Conservation (phyloP, 345 rosid species). For the Leavenworthia alabamica region DNA sequence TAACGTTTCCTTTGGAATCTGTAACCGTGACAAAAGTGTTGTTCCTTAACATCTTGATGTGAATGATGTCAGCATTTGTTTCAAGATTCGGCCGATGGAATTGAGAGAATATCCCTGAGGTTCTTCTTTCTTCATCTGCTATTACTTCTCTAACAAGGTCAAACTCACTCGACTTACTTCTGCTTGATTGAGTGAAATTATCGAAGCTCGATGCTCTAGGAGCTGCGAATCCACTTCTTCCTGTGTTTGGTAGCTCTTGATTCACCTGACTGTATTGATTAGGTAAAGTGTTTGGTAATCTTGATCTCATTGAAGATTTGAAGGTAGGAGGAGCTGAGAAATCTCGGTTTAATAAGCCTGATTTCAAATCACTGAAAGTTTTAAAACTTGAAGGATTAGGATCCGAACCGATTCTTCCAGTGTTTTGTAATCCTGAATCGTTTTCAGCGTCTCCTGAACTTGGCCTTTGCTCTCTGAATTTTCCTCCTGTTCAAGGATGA, state of each 20-base stretch:
- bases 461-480: not conserved
- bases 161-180: slow-evolving; percentile 31
- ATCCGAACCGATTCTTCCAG: not conserved
- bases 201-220: slow-evolving; percentile 26
- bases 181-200: slow-evolving; percentile 29
- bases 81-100: slow-evolving; percentile 30
- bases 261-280: slow-evolving; percentile 15
- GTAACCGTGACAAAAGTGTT: slow-evolving; percentile 74
- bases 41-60: slow-evolving; percentile 64
- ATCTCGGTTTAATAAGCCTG: not conserved
- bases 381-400: not conserved
- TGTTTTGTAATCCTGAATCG: not conserved
- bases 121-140: slow-evolving; percentile 33
- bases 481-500: slow-evolving; percentile 16
- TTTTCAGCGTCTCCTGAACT: slow-evolving; percentile 15
- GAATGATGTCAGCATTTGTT: slow-evolving; percentile 55
- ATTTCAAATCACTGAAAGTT: slow-evolving; percentile 3
- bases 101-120: slow-evolving; percentile 8
- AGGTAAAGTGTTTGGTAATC: slow-evolving; percentile 6
- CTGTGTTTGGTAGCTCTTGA: not conserved
- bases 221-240: slow-evolving; percentile 13
- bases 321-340: slow-evolving; percentile 14
- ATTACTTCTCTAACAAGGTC: slow-evolving; percentile 46
- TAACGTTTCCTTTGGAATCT: slow-evolving; percentile 73
- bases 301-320: not conserved